These are phyloP conservation scores for Xylaria sp. DNA, from an alignment of 2,329 filamentous ascomycete species.

Conservation along the genomic window DNA sequence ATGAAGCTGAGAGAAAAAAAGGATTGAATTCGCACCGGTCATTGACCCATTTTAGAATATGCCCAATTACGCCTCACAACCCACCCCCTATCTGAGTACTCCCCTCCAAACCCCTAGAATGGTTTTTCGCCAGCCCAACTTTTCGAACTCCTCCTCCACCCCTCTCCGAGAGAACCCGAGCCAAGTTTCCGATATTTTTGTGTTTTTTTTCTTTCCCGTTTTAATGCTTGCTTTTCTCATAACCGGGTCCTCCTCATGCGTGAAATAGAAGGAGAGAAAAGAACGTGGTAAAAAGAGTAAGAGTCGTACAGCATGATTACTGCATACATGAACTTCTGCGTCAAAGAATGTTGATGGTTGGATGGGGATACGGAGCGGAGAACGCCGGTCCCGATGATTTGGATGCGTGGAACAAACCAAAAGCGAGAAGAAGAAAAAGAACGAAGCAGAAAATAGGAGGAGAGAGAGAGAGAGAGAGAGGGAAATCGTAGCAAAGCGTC, in stretches of 20 bases:
- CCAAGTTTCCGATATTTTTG: neutral
- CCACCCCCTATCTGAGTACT: neutral
- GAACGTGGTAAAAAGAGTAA: neutral
- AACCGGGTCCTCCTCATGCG: neutral
- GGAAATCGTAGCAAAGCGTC: neutral
- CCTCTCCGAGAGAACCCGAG: neutral
- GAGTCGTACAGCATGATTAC: neutral
- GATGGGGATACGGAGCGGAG: neutral
- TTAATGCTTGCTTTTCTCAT: neutral
- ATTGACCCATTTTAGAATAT: no score
- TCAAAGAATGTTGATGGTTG: neutral
- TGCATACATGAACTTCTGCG: neutral
- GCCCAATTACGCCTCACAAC: slow-evolving; percentile 3
- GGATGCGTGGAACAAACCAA: neutral
- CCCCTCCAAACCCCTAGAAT: neutral
- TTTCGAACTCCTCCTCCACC: neutral
- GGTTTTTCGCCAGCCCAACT: neutral
- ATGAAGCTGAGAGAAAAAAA: neutral
- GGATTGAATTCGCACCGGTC: neutral
- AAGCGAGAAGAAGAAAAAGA: neutral
- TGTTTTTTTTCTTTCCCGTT: no score
- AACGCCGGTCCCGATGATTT: neutral
- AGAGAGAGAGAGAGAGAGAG: neutral
- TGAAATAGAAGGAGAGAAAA: neutral
- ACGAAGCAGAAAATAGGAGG: neutral